Percentiles rank a stretch among this genome's conserved stretches.
phyloP scores from a whole-genome alignment of 352 stramenopile genomes.

The Globisporangium okanoganense region DNA sequence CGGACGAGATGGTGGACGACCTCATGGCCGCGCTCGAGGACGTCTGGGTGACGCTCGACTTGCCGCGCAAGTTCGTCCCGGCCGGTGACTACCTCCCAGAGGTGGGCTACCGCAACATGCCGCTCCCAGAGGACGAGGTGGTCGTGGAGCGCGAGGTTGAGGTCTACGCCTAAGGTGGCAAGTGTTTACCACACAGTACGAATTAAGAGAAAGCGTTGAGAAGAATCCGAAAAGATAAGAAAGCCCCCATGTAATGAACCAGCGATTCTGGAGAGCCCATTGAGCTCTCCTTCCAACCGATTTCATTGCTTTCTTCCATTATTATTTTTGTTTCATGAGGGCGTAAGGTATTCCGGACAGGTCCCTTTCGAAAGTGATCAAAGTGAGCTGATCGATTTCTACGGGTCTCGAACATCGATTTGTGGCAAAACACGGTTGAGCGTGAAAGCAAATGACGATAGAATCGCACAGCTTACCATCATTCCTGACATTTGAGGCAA shows the following conservation, averaged over 20 bases:
- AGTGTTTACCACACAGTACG: neutral
- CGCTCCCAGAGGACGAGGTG: constrained; percentile 40
- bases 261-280: constrained; percentile 2
- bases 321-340: neutral
- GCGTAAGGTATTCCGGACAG: neutral
- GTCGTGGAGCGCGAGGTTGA: constrained; percentile 31
- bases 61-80: constrained; percentile 61
- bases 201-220: neutral
- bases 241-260: constrained; percentile 1
- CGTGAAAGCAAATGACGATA: neutral
- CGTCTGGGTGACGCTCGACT: constrained; percentile 83
- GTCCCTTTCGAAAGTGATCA: neutral
- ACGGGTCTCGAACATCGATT: neutral
- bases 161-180: constrained; percentile 30
- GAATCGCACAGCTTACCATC: neutral
- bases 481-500: neutral
- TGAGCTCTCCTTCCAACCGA: neutral
- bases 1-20: constrained; percentile 85
- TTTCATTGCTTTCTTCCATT: neutral
- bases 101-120: constrained; percentile 74
- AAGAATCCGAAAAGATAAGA: constrained; percentile 4
- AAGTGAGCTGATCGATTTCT: neutral
- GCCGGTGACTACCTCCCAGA: constrained; percentile 73
- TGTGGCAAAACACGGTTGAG: neutral
- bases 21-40: constrained; percentile 78